A percentile compares a stretch with the other conserved stretches of the same genome.
Conservation (phyloP, 768 basidiomycete species). For the Gloeophyllum trabeum region DNA sequence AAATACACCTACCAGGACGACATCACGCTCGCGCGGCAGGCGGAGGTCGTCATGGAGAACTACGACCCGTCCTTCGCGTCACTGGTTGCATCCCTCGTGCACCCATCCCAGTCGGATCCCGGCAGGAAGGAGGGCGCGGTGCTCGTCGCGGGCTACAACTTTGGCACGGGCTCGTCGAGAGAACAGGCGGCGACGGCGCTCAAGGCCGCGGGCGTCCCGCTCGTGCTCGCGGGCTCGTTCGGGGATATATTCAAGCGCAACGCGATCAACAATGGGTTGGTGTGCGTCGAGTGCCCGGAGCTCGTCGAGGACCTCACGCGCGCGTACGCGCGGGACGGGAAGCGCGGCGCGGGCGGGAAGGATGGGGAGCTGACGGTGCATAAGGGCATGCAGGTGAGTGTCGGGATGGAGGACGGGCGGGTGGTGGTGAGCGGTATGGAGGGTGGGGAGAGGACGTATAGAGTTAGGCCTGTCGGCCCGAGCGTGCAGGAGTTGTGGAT, state of each 20-base stretch:
- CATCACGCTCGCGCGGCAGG: constrained; percentile 89
- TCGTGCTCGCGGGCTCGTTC: constrained; percentile 96
- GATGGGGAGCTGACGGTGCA: constrained; percentile 81
- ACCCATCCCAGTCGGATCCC: constrained; percentile 10
- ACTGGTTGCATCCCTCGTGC: constrained; percentile 44
- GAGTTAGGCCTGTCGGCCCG: constrained; percentile 68
- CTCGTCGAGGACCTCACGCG: constrained; percentile 78
- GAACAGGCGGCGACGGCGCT: constrained; percentile 98
- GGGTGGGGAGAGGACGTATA: constrained; percentile 44
- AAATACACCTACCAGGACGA: constrained; percentile 99
- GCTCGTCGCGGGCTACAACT: constrained; percentile 92
- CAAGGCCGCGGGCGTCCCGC: constrained; percentile 83
- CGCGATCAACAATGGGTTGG: constrained; percentile 95
- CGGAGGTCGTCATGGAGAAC: constrained; percentile 98
- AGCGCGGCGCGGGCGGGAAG: constrained; percentile 67
- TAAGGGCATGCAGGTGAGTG: constrained; percentile 47
- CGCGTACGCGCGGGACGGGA: constrained; percentile 60
- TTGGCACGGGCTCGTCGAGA: constrained; percentile 95
- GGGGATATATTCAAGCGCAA: constrained; percentile 99
- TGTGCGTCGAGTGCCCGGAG: constrained; percentile 88
- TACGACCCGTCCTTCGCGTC: constrained; percentile 85
- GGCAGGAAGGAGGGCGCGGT: constrained; percentile 51
- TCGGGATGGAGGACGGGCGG: constrained; percentile 62
- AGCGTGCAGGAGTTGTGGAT: constrained; percentile 99
- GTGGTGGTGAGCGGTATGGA: constrained; percentile 37